A percentile compares a stretch with the other conserved stretches of the same genome.
phyloP scores from a whole-genome alignment of 106 monocot species.

The Chionographis japonica region DNA sequence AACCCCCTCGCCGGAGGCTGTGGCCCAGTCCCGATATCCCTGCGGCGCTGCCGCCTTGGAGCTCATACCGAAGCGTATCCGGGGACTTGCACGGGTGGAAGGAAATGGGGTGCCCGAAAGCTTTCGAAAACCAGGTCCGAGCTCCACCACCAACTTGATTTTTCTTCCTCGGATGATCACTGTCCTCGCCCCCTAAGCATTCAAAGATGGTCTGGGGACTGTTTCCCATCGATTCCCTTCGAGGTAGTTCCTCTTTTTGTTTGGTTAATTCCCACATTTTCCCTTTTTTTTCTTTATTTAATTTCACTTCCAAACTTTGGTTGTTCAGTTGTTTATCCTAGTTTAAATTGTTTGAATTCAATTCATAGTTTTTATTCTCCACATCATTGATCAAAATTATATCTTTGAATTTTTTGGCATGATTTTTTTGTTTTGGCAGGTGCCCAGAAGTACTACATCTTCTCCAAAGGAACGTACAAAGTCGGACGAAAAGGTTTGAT shows the following conservation, averaged over 20 bases:
- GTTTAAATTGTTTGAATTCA: neutral
- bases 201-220: constrained; percentile 64
- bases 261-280: too few species aligned
- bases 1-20: too few species aligned
- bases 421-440: constrained; percentile 28
- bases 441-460: constrained; percentile 72
- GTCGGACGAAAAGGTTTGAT: constrained; percentile 87
- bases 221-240: constrained; percentile 42
- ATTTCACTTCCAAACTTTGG: neutral
- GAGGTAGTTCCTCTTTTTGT: constrained; percentile 26
- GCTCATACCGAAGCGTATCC: too few species aligned
- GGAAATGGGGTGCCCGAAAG: too few species aligned
- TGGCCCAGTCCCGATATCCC: too few species aligned
- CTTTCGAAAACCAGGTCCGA: too few species aligned
- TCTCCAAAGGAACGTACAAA: constrained; percentile 76
- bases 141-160: too few species aligned
- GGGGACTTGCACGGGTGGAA: too few species aligned
- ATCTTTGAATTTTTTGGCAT: neutral
- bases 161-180: too few species aligned
- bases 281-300: too few species aligned
- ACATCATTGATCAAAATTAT: neutral
- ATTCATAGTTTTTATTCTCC: neutral
- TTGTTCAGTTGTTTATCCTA: neutral
- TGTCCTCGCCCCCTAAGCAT: neutral
- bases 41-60: too few species aligned